phyloP scores from a whole-genome alignment of 2,329 filamentous ascomycete genomes.

The Colletotrichum trifolii region DNA sequence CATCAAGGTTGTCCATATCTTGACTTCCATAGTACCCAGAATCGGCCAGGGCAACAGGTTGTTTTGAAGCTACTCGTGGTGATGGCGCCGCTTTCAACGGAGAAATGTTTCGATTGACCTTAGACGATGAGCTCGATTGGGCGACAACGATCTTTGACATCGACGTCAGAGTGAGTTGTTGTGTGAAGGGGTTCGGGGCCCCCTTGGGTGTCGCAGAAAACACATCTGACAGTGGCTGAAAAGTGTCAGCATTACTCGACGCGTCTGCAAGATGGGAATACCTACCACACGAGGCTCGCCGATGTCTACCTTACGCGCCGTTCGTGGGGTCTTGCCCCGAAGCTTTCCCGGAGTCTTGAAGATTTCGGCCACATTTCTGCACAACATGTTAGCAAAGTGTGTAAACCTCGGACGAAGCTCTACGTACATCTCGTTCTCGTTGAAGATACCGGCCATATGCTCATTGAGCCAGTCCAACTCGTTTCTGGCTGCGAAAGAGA shows the following conservation, averaged over 20 bases:
- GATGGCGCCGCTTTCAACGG: slow-evolving; percentile 47
- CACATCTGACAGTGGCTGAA: slow-evolving; percentile 69
- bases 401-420: slow-evolving; percentile 31
- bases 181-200: slow-evolving; percentile 65
- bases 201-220: slow-evolving; percentile 67
- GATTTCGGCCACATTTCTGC: slow-evolving; percentile 89
- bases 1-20: slow-evolving; percentile 34
- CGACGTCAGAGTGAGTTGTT: slow-evolving; percentile 60
- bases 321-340: slow-evolving; percentile 83
- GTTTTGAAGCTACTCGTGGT: slow-evolving; percentile 46
- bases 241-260: slow-evolving; percentile 41
- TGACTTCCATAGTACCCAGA: slow-evolving; percentile 81
- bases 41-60: slow-evolving; percentile 60
- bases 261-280: slow-evolving; percentile 38
- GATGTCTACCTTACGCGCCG: slow-evolving; percentile 69
- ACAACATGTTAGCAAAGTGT: slow-evolving; percentile 1
- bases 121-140: slow-evolving; percentile 51
- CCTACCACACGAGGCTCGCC: slow-evolving; percentile 73
- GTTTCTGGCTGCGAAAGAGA: slow-evolving; percentile 90
- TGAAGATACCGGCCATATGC: slow-evolving; percentile 96
- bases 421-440: slow-evolving; percentile 84
- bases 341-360: slow-evolving; percentile 93
- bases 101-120: slow-evolving; percentile 47
- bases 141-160: slow-evolving; percentile 70
- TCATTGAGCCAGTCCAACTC: slow-evolving; percentile 99